A percentile compares a stretch with the other conserved stretches of the same genome.
Evolutionary conservation across 129 eudicot species (phyloP).

Genomic region (Chrysanthemum seticuspe): DNA sequence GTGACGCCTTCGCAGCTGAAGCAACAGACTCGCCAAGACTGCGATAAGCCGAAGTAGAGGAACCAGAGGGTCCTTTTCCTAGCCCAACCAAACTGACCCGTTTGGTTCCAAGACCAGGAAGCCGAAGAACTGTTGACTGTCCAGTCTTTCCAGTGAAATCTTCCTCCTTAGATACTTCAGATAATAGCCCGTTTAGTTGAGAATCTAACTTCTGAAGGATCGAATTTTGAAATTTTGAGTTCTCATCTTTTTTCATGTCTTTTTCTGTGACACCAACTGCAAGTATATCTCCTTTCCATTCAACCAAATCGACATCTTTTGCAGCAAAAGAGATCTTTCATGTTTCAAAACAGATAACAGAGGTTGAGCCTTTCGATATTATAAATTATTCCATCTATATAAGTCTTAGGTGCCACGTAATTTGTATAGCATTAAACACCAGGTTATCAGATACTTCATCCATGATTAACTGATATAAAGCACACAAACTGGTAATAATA

Average conservation of each 20-base stretch:
- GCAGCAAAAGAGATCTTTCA: slow-evolving; percentile 71
- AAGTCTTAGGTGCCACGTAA: too few species aligned
- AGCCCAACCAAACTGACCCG: slow-evolving; percentile 83
- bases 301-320: slow-evolving; percentile 75
- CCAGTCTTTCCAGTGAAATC: slow-evolving; percentile 93
- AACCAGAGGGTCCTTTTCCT: slow-evolving; percentile 47
- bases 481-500: background rate
- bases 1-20: slow-evolving; percentile 78
- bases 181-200: slow-evolving; percentile 64
- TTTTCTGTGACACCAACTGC: slow-evolving; percentile 90
- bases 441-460: background rate
- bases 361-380: slow-evolving; percentile 18
- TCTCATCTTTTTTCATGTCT: slow-evolving; percentile 74
- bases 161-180: slow-evolving; percentile 84
- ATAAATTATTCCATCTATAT: background rate
- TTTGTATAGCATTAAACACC: slow-evolving; percentile 6
- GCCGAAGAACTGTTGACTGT: slow-evolving; percentile 73
- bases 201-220: slow-evolving; percentile 67
- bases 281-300: slow-evolving; percentile 97
- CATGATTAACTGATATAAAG: background rate
- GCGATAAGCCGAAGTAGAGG: slow-evolving; percentile 44
- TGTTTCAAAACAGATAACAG: slow-evolving; percentile 20
- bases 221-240: slow-evolving; percentile 64
- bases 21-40: slow-evolving; percentile 95
- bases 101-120: slow-evolving; percentile 80